These are phyloP conservation scores for Solanum hybrid DNA, from an alignment of 305 asterid species.

Conservation along the genomic window DNA sequence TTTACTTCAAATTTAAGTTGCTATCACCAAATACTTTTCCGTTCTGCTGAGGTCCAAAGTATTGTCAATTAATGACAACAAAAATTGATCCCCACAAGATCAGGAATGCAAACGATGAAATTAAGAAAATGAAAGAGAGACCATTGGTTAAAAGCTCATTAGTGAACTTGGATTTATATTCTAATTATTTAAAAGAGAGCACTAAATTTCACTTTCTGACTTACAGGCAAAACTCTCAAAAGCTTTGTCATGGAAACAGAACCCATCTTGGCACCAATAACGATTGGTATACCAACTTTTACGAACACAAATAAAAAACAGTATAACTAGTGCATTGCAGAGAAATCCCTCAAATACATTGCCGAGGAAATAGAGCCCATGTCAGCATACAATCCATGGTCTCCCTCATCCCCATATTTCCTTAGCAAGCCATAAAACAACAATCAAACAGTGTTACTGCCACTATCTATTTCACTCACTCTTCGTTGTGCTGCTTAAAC, in stretches of 20 bases:
- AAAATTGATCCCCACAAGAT: background rate
- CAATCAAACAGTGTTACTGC: background rate
- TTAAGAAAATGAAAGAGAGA: background rate
- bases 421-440: background rate
- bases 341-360: background rate
- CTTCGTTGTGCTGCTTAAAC: background rate
- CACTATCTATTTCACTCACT: background rate
- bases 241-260: background rate
- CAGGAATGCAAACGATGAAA: background rate
- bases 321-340: background rate
- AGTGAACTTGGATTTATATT: background rate
- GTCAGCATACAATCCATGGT: background rate
- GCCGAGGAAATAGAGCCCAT: background rate
- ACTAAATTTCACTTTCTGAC: background rate
- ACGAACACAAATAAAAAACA: background rate
- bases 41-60: background rate
- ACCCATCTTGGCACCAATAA: background rate
- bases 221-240: background rate
- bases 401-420: background rate
- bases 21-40: background rate
- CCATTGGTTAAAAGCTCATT: background rate
- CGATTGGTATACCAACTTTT: background rate
- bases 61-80: background rate
- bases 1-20: background rate
- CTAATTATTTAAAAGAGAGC: background rate